These are phyloP conservation scores for Aureobasidium vineae DNA, from an alignment of 2,329 filamentous ascomycete species.

Conservation along the genomic window DNA sequence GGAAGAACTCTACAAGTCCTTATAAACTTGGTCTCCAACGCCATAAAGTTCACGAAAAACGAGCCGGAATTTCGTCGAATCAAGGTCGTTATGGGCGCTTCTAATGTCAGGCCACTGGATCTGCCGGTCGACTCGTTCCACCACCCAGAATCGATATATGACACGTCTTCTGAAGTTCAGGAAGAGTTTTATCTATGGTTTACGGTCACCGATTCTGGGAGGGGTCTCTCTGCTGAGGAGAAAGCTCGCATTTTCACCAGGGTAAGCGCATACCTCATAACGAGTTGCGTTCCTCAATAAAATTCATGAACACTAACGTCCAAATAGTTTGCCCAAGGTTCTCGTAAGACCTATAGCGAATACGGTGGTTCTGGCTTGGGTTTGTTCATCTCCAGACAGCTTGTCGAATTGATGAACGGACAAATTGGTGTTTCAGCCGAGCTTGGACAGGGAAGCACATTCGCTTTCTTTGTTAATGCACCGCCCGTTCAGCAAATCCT, in stretches of 20 bases:
- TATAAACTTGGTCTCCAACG: slow-evolving; percentile 37
- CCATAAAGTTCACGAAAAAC: slow-evolving; percentile 48
- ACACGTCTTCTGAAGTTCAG: slow-evolving; percentile 41
- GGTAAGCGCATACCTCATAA: not conserved
- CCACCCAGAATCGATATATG: slow-evolving; percentile 29
- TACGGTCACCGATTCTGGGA: slow-evolving; percentile 40
- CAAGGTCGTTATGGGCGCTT: slow-evolving; percentile 42
- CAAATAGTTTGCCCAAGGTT: slow-evolving; percentile 63
- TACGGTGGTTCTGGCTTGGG: slow-evolving; percentile 68
- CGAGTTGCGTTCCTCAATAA: not conserved
- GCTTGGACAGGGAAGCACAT: slow-evolving; percentile 59
- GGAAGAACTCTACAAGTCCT: slow-evolving; percentile 37
- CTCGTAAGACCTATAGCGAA: slow-evolving; percentile 63
- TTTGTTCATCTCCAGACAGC: slow-evolving; percentile 64
- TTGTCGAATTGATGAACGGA: slow-evolving; percentile 66
- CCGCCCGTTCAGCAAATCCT: slow-evolving; percentile 35
- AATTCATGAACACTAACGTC: not conserved
- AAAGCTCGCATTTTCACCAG: slow-evolving; percentile 55
- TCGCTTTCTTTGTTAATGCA: slow-evolving; percentile 64
- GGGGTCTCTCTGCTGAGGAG: slow-evolving; percentile 39
- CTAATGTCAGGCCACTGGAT: slow-evolving; percentile 36
- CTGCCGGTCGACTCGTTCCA: slow-evolving; percentile 35
- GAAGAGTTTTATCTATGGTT: slow-evolving; percentile 40
- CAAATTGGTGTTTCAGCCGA: slow-evolving; percentile 62
- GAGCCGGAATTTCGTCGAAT: slow-evolving; percentile 40